Conservation (phyloP, 2,329 filamentous ascomycete genomes). For the Penicillium sp. region DNA sequence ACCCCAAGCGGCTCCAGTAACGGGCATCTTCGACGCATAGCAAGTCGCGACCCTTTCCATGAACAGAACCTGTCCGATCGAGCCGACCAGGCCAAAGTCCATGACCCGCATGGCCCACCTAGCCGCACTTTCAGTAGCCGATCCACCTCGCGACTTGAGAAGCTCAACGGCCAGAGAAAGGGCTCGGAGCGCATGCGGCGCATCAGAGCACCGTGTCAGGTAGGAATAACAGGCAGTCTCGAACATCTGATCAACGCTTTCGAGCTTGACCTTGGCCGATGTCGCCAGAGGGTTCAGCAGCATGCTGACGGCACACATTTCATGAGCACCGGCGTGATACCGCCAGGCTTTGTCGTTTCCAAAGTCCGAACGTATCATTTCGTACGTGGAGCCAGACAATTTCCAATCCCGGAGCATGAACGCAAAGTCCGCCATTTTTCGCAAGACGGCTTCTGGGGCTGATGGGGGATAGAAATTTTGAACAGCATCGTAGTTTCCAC, state of each 20-base stretch:
- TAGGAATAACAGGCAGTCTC: slow-evolving; percentile 92
- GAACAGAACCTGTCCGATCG: slow-evolving; percentile 71
- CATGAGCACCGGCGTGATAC: slow-evolving; percentile 86
- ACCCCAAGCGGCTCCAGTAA: slow-evolving; percentile 63
- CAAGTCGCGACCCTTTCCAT: slow-evolving; percentile 81
- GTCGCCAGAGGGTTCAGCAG: slow-evolving; percentile 68
- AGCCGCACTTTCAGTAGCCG: slow-evolving; percentile 77
- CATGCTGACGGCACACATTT: slow-evolving; percentile 85
- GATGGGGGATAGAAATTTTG: slow-evolving; percentile 80
- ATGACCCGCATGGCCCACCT: slow-evolving; percentile 76
- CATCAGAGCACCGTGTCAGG: slow-evolving; percentile 70
- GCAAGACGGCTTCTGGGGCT: slow-evolving; percentile 80
- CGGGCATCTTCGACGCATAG: slow-evolving; percentile 67
- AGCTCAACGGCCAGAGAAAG: slow-evolving; percentile 74
- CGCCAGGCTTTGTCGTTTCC: slow-evolving; percentile 95
- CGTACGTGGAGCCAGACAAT: slow-evolving; percentile 83
- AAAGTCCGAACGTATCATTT: slow-evolving; percentile 81
- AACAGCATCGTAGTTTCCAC: slow-evolving; percentile 67
- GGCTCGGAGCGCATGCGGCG: slow-evolving; percentile 74
- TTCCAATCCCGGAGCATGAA: slow-evolving; percentile 98
- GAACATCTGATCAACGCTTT: slow-evolving; percentile 78
- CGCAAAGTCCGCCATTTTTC: slow-evolving; percentile 87
- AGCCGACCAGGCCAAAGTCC: slow-evolving; percentile 68
- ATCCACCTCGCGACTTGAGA: slow-evolving; percentile 70
- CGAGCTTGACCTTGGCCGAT: slow-evolving; percentile 68